Evolutionary conservation across 495 filamentous ascomycete genomes (phyloP).

Genomic region (Podospora sp.): DNA sequence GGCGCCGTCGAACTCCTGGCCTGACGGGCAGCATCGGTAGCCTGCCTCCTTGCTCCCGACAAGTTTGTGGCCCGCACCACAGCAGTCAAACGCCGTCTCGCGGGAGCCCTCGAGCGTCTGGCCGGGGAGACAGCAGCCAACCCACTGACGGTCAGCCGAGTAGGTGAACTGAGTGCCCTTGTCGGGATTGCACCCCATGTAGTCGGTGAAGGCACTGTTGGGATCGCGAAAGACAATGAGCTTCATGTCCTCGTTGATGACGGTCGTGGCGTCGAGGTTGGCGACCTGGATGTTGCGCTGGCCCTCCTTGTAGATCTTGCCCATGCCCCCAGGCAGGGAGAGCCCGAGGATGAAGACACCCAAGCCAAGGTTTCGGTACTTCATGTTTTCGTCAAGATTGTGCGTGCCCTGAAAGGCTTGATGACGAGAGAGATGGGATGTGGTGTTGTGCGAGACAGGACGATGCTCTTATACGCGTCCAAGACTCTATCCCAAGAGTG

Average conservation of each 20-base stretch:
- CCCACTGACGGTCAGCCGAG: not conserved
- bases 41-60: not conserved
- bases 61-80: slow-evolving; percentile 1
- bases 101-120: not conserved
- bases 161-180: slow-evolving; percentile 6
- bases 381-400: not conserved
- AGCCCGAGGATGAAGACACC: not conserved
- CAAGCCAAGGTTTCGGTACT: not conserved
- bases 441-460: not conserved
- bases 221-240: not conserved
- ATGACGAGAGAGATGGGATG: not conserved
- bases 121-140: slow-evolving; percentile 4
- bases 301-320: not conserved
- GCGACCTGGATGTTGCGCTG: slow-evolving; percentile 9
- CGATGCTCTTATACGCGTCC: not conserved
- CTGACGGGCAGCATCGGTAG: not conserved
- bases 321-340: not conserved
- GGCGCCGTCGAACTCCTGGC: slow-evolving; percentile 2
- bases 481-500: too few species aligned
- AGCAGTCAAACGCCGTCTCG: slow-evolving; percentile 14
- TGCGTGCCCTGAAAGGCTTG: not conserved
- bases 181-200: not conserved
- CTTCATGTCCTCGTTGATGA: slow-evolving; percentile 1
- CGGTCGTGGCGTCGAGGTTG: not conserved
- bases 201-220: not conserved